These are phyloP conservation scores for Solanum neorickii DNA, from an alignment of 257 asterid species.

Conservation along the genomic window DNA sequence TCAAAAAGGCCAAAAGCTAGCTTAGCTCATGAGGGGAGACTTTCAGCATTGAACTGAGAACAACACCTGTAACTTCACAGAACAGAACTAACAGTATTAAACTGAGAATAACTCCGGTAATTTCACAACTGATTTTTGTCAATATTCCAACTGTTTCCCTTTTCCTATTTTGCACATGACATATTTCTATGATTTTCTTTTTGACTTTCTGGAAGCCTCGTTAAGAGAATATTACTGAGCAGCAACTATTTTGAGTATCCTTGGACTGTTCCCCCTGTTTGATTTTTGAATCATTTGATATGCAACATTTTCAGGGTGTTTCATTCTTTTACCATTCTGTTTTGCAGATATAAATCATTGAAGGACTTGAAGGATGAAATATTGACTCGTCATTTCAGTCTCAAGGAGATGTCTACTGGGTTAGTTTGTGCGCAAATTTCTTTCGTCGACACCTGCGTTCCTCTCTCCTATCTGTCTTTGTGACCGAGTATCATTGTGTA, in stretches of 20 bases:
- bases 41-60: background rate
- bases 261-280: background rate
- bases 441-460: background rate
- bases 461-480: background rate
- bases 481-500: background rate
- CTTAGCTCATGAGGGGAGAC: background rate
- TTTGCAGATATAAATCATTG: conserved; percentile 61
- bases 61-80: background rate
- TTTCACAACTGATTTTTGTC: background rate
- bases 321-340: background rate
- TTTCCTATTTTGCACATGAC: background rate
- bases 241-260: background rate
- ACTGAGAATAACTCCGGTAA: background rate
- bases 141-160: background rate
- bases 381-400: conserved; percentile 35
- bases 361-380: conserved; percentile 78
- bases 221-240: background rate
- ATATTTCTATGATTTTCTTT: background rate
- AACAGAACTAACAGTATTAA: background rate
- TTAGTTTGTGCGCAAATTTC: conserved; percentile 13
- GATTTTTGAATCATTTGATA: background rate
- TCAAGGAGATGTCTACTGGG: conserved; percentile 82
- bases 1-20: background rate
- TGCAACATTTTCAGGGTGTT: background rate
- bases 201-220: background rate